Conservation (phyloP, 805 yeast genomes). For the Blastobotrys chiropterorum region DNA sequence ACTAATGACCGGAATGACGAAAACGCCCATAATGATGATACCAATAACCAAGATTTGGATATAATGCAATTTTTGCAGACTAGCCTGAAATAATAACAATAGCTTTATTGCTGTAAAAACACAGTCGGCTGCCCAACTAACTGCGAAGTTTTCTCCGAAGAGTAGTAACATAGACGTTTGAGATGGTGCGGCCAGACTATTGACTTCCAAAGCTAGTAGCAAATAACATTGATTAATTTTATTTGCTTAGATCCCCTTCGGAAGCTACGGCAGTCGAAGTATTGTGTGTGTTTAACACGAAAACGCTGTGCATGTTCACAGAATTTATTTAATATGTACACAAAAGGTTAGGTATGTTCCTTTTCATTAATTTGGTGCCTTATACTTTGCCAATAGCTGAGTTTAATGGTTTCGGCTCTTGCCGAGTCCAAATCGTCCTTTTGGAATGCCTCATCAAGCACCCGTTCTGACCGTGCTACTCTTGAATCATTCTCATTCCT, state of each 20-base stretch:
- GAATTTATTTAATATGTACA: neutral
- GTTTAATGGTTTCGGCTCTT: slow-evolving; percentile 57
- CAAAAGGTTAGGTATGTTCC: neutral
- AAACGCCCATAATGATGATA: neutral
- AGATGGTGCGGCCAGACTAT: no score
- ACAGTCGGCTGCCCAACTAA: no score
- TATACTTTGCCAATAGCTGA: slow-evolving; percentile 82
- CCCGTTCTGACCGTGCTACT: slow-evolving; percentile 40
- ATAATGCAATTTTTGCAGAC: neutral
- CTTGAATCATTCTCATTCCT: slow-evolving; percentile 52
- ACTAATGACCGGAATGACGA: neutral
- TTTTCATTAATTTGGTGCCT: slow-evolving; percentile 55
- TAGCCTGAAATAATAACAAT: neutral
- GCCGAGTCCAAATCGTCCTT: slow-evolving; percentile 50
- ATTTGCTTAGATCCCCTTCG: no score
- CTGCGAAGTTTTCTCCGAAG: no score
- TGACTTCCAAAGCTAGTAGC: no score
- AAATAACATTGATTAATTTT: no score
- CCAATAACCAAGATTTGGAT: neutral
- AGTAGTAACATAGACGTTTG: no score
- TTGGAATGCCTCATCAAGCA: slow-evolving; percentile 43
- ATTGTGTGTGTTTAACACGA: no score
- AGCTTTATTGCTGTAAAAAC: no score
- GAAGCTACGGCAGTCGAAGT: no score
- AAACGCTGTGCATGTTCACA: no score